Conservation (phyloP, 225 moss, liverwort and hornwort species). For the Pleurozium schreberi region DNA sequence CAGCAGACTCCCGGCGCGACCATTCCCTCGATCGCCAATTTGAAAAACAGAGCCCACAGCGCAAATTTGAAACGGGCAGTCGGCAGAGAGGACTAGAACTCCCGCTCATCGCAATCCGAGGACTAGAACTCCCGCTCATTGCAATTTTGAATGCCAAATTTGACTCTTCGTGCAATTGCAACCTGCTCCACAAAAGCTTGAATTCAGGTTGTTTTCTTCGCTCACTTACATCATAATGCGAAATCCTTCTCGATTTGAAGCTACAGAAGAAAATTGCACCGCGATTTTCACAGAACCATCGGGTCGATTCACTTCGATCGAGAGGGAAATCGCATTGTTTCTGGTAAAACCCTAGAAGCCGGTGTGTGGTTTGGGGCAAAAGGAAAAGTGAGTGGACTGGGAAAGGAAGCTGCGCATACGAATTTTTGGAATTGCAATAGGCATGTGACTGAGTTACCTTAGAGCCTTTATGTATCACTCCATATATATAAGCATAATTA, state of each 20-base stretch:
- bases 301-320: neutral
- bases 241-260: neutral
- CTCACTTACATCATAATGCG: neutral
- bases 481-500: neutral
- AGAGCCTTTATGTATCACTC: too few relatives aligned
- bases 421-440: too few relatives aligned
- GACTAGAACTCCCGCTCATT: conserved; percentile 12
- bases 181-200: neutral
- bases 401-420: too few relatives aligned
- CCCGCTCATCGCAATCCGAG: conserved; percentile 24
- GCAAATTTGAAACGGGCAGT: neutral
- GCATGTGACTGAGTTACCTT: too few relatives aligned
- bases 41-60: neutral
- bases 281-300: neutral
- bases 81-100: neutral
- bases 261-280: neutral
- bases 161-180: neutral
- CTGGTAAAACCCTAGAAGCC: neutral
- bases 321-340: neutral
- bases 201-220: neutral
- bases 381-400: neutral
- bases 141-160: neutral
- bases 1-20: neutral
- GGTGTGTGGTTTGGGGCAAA: neutral
- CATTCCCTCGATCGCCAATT: conserved; percentile 5